phyloP scores from a whole-genome alignment of 2,329 filamentous ascomycete species.

The Chaetomium strumarium region DNA sequence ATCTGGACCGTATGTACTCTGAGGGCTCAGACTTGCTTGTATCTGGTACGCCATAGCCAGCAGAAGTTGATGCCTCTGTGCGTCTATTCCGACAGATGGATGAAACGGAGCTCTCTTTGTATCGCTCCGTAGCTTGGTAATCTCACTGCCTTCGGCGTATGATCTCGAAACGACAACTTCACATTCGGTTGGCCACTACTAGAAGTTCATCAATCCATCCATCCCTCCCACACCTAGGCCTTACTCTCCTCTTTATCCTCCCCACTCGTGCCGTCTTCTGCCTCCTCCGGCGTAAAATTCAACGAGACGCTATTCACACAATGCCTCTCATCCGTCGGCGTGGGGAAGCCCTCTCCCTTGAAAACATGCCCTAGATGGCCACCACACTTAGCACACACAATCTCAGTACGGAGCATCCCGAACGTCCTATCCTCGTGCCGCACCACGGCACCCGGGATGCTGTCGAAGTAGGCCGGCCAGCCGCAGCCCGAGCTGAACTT shows the following conservation, averaged over 20 bases:
- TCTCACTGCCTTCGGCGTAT: neutral
- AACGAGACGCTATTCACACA: constrained; percentile 93
- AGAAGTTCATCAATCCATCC: too few species aligned
- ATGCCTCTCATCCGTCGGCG: constrained; percentile 91
- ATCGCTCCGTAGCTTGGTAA: neutral
- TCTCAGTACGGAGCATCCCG: constrained; percentile 86
- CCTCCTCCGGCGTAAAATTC: constrained; percentile 68
- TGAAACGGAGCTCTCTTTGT: neutral
- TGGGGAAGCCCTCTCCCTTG: constrained; percentile 77
- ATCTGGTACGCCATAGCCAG: neutral
- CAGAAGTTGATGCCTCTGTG: neutral
- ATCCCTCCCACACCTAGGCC: neutral
- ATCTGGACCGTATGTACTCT: neutral
- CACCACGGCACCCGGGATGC: constrained; percentile 81
- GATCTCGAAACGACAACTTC: too few species aligned
- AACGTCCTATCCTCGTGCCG: constrained; percentile 70
- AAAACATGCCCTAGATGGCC: constrained; percentile 90
- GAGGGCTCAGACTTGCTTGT: neutral
- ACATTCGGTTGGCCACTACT: too few species aligned
- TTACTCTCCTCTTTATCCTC: constrained; percentile 8
- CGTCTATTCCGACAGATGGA: neutral
- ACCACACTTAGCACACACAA: constrained; percentile 90
- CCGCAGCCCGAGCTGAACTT: constrained; percentile 97
- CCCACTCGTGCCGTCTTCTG: constrained; percentile 28
- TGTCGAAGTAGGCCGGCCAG: constrained; percentile 98